A percentile compares a stretch with the other conserved stretches of the same genome.
phyloP scores from a whole-genome alignment of 2,329 filamentous ascomycete genomes.

The Penicillium sp. region DNA sequence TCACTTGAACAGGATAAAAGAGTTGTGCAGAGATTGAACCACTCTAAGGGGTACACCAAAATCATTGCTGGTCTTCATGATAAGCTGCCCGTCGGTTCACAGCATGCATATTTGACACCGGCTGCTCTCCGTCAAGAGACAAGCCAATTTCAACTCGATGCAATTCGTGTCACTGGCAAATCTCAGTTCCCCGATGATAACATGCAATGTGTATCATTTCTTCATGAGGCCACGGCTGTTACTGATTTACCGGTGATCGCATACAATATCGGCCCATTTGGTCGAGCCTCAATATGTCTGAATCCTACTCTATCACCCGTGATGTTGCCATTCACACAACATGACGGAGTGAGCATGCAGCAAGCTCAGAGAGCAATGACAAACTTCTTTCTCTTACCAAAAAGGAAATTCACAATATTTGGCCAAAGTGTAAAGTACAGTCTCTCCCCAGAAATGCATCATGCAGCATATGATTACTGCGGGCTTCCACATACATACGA shows the following conservation, averaged over 20 bases:
- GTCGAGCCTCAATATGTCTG: conserved; percentile 26
- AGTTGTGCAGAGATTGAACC: conserved; percentile 2
- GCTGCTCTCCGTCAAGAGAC: conserved; percentile 2
- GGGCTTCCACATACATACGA: conserved; percentile 30
- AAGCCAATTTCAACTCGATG: conserved; percentile 7
- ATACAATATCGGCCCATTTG: conserved; percentile 24
- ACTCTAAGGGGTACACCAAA: conserved; percentile 13
- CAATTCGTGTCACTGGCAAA: conserved; percentile 19
- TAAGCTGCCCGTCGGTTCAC: neutral
- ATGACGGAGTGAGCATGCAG: conserved; percentile 8
- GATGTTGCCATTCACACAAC: conserved; percentile 2
- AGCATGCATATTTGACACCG: neutral
- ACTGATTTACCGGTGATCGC: conserved; percentile 20
- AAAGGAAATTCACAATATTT: conserved; percentile 26
- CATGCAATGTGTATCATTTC: conserved; percentile 12
- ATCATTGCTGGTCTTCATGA: conserved; percentile 12
- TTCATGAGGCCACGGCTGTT: neutral
- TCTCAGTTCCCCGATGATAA: conserved; percentile 12
- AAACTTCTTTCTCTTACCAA: conserved; percentile 15
- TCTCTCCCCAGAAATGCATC: conserved; percentile 33
- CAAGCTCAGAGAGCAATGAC: conserved; percentile 18
- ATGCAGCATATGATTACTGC: conserved; percentile 25
- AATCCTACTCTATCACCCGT: conserved; percentile 29
- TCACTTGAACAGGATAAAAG: conserved; percentile 6
- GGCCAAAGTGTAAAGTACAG: conserved; percentile 27